These are phyloP conservation scores for Phalaenopsis aphrodite DNA, from an alignment of 106 monocot genomes.

Conservation along the genomic window DNA sequence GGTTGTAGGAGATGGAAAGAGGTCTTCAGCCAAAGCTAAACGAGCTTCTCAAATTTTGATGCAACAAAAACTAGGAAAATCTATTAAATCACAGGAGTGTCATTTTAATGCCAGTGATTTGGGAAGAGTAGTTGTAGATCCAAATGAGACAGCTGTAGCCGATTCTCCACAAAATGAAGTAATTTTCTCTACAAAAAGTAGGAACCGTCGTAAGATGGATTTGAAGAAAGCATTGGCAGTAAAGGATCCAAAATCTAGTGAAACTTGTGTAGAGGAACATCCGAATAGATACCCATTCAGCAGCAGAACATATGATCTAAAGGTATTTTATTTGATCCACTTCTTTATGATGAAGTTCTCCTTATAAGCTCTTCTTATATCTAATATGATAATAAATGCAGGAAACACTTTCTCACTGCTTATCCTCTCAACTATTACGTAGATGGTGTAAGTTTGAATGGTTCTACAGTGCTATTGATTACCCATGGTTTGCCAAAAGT, in stretches of 20 bases:
- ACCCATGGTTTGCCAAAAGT: slow-evolving; percentile 96
- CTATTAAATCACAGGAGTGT: slow-evolving; percentile 29
- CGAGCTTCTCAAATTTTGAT: slow-evolving; percentile 35
- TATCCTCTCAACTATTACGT: slow-evolving; percentile 63
- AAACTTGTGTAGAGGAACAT: slow-evolving; percentile 34
- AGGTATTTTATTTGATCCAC: slow-evolving; percentile 21
- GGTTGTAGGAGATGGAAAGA: slow-evolving; percentile 55
- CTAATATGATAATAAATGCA: slow-evolving; percentile 18
- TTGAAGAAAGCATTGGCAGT: slow-evolving; percentile 40
- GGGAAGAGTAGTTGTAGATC: slow-evolving; percentile 22
- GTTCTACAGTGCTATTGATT: slow-evolving; percentile 99
- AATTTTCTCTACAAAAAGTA: slow-evolving; percentile 26
- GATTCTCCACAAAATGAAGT: slow-evolving; percentile 18
- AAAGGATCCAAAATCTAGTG: slow-evolving; percentile 42
- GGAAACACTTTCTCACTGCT: slow-evolving; percentile 64
- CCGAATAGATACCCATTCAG: slow-evolving; percentile 23
- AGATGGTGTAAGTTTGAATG: slow-evolving; percentile 97
- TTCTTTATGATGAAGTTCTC: background rate
- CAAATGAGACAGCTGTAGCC: slow-evolving; percentile 23
- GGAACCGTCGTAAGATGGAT: slow-evolving; percentile 49
- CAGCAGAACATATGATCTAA: slow-evolving; percentile 28
- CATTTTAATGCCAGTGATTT: slow-evolving; percentile 38
- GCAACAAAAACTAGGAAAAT: slow-evolving; percentile 40
- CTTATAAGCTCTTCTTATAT: background rate
- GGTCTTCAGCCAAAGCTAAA: slow-evolving; percentile 34